These are phyloP conservation scores for Aurinia saxatilis DNA, from an alignment of 345 rosid genomes.

Conservation along the genomic window DNA sequence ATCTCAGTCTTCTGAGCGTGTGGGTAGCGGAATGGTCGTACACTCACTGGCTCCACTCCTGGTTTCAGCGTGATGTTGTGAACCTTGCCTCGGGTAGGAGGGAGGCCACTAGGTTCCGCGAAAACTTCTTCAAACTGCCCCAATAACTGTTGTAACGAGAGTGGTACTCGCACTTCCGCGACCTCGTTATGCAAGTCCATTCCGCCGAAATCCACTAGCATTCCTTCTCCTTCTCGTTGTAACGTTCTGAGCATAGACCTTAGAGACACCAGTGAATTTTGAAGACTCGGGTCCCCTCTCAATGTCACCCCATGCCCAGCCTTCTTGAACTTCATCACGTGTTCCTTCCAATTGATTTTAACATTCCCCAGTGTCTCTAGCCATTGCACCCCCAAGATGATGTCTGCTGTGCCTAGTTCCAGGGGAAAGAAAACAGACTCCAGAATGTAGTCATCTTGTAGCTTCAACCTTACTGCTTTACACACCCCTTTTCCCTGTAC, in stretches of 20 bases:
- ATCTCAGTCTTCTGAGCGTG: not conserved
- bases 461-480: not conserved
- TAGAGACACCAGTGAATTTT: not conserved
- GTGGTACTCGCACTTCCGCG: too few species aligned
- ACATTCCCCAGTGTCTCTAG: too few species aligned
- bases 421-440: not conserved
- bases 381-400: too few species aligned
- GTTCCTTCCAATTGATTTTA: not conserved
- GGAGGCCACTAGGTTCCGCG: not conserved
- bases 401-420: not conserved
- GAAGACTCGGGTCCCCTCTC: not conserved
- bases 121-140: not conserved
- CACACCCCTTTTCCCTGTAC: not conserved
- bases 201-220: not conserved
- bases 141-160: not conserved
- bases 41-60: not conserved
- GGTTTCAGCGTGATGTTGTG: too few species aligned
- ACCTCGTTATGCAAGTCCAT: too few species aligned
- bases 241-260: not conserved
- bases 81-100: not conserved
- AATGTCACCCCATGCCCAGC: not conserved
- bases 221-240: not conserved
- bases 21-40: not conserved
- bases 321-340: not conserved
- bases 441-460: not conserved